A percentile compares a stretch with the other conserved stretches of the same genome.
These are phyloP conservation scores for Puccinia horiana DNA, from an alignment of 1,284 basidiomycete genomes.

Conservation along the genomic window DNA sequence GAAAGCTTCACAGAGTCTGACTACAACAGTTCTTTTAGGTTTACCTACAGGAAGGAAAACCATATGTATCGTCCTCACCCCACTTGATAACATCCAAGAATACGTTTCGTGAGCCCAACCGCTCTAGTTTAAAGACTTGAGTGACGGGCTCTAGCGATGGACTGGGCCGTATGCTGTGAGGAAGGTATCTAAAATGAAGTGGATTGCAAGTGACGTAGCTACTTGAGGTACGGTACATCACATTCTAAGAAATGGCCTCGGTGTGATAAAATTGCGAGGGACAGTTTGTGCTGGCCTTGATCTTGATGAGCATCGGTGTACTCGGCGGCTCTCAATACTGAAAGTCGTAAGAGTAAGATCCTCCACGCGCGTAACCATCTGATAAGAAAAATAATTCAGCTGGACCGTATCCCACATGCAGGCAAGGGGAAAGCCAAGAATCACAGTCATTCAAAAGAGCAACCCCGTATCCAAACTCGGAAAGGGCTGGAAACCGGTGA, in stretches of 20 bases:
- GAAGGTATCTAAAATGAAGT: conserved; percentile 63
- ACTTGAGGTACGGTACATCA: conserved; percentile 73
- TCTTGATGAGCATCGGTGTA: conserved; percentile 89
- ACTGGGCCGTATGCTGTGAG: background rate
- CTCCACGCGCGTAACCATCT: conserved; percentile 55
- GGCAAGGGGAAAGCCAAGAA: background rate
- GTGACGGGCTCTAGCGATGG: conserved; percentile 43
- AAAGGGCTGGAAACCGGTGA: conserved; percentile 75
- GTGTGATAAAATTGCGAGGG: conserved; percentile 85
- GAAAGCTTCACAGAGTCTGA: conserved; percentile 84
- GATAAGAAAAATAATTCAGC: too few relatives aligned
- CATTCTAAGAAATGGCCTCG: conserved; percentile 79
- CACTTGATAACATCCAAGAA: conserved; percentile 92
- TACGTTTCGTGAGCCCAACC: conserved; percentile 59
- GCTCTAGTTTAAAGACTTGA: conserved; percentile 23
- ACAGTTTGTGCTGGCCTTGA: conserved; percentile 73
- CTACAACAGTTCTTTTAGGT: conserved; percentile 67
- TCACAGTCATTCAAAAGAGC: too few relatives aligned
- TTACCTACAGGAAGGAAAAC: conserved; percentile 51
- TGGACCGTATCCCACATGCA: background rate
- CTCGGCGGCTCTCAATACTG: too few relatives aligned
- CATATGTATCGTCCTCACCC: conserved; percentile 76
- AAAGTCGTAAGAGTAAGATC: conserved; percentile 72
- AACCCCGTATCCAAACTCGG: too few relatives aligned
- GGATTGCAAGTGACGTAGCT: conserved; percentile 81